Evolutionary conservation across 139 green algal genomes (phyloP).

Genomic region (Marvania coccoides): DNA sequence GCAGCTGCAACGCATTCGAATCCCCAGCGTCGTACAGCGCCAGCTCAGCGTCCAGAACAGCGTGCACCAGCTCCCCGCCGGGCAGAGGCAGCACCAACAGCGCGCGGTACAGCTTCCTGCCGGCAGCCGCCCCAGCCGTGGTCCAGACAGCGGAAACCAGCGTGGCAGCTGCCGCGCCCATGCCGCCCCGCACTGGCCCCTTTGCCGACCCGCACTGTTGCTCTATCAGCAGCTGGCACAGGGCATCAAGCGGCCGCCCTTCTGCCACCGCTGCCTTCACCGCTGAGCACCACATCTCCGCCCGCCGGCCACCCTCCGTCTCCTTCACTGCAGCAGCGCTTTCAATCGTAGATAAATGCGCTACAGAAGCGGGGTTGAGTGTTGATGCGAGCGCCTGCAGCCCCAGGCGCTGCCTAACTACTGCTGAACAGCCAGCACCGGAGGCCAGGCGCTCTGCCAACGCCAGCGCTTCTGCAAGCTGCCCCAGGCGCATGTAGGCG

Average conservation of each 20-base stretch:
- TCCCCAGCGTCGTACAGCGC: slow-evolving; percentile 34
- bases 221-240: slow-evolving; percentile 19
- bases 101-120: slow-evolving; percentile 32
- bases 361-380: too few species aligned
- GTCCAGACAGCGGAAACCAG: slow-evolving; percentile 6
- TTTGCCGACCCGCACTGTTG: not conserved
- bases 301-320: slow-evolving; percentile 2
- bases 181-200: slow-evolving; percentile 21
- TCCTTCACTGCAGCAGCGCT: not conserved
- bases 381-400: not conserved
- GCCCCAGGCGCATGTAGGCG: not conserved
- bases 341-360: too few species aligned
- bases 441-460: not conserved
- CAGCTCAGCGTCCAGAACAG: slow-evolving; percentile 43
- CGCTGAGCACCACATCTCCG: not conserved
- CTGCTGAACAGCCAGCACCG: too few species aligned
- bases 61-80: slow-evolving; percentile 50
- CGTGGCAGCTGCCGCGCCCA: slow-evolving; percentile 38
- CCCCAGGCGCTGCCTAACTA: not conserved
- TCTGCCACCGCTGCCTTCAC: not conserved
- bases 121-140: slow-evolving; percentile 22
- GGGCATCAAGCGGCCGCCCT: slow-evolving; percentile 4
- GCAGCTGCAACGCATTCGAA: not conserved
- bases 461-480: not conserved
- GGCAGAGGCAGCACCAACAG: slow-evolving; percentile 46